These are phyloP conservation scores for Solanum bulbocastanum DNA, from an alignment of 257 asterid species.

Conservation along the genomic window DNA sequence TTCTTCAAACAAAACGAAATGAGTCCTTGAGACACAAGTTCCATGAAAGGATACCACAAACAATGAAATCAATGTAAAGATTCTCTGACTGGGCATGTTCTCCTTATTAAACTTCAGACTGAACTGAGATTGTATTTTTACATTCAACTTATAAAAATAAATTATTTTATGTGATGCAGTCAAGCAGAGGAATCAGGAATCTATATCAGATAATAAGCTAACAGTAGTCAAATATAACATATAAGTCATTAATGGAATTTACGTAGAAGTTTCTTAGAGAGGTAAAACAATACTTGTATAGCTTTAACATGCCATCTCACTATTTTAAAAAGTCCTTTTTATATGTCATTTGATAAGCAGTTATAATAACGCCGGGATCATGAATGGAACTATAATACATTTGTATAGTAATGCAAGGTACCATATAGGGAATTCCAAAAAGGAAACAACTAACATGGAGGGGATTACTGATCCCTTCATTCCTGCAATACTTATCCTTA, in stretches of 20 bases:
- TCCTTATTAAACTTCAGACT: not conserved
- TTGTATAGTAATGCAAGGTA: not conserved
- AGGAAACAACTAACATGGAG: not conserved
- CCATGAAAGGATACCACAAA: not conserved
- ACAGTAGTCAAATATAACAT: not conserved
- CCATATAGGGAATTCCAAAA: not conserved
- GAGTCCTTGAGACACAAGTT: not conserved
- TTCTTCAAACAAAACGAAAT: slow-evolving; percentile 28
- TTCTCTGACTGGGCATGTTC: not conserved
- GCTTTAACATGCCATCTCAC: not conserved
- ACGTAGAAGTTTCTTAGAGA: not conserved
- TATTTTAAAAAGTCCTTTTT: not conserved
- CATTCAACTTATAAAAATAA: not conserved
- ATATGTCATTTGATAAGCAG: not conserved
- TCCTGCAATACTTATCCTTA: not conserved
- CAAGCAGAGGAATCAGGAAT: not conserved
- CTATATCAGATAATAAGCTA: not conserved
- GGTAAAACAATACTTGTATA: not conserved
- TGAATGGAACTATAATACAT: not conserved
- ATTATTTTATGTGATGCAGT: not conserved
- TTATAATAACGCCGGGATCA: not conserved
- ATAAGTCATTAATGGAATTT: too few species aligned
- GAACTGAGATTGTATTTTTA: not conserved
- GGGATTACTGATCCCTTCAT: not conserved
- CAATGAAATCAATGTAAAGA: not conserved